Evolutionary conservation across 2,329 filamentous ascomycete species (phyloP), one percentile per base, ranked within the genome.

Genomic region (Aspergillus persii): DNA sequence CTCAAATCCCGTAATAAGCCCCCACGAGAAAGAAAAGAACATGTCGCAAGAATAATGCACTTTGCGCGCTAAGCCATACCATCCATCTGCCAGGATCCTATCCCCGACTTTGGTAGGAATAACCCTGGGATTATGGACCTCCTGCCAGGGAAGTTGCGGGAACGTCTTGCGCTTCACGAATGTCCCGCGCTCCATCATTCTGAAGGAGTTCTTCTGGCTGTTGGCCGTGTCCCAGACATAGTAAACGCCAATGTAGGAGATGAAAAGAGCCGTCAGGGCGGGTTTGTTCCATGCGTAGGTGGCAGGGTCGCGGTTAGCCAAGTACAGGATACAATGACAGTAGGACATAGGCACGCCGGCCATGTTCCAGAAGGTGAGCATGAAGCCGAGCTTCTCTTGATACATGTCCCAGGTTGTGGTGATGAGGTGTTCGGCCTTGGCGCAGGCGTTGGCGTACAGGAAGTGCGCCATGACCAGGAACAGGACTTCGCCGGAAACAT

Each of bases 361-460:
- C 72, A 96, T 82, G 77, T 96, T 96, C 92, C 92, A 96, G 85
- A 96, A 96, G 73, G 94, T 96, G 66, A 96, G 85, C 92, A 96
- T 96, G 80, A 96, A 96, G 41, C 92, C 92, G 84, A 90, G 92
- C 79, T 96, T 96, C 81, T 96, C 92, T 69, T 91, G 93, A 80
- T 96, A 96, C 89, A 96, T 96, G 71, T 96, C 92, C 89, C 92
- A 96, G 54, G 90, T 95, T 3, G 90, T 89, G 59, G 91, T 85
- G 74, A 96, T 96, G 71, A 92, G 83, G 76, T 96, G 90, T 78
- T 96, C 92, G 33, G 89, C 93, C 79, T 96, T 96, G 67, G 89
- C 85, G 78, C 92, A 96, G 49, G 92, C 92, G 74, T 95, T 95
- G 72, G 92, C 91, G 71, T 96, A 96, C 50, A 96, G 83, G 78